phyloP scores from a whole-genome alignment of 805 yeast species.

The Yarrowia yakushimensis region DNA sequence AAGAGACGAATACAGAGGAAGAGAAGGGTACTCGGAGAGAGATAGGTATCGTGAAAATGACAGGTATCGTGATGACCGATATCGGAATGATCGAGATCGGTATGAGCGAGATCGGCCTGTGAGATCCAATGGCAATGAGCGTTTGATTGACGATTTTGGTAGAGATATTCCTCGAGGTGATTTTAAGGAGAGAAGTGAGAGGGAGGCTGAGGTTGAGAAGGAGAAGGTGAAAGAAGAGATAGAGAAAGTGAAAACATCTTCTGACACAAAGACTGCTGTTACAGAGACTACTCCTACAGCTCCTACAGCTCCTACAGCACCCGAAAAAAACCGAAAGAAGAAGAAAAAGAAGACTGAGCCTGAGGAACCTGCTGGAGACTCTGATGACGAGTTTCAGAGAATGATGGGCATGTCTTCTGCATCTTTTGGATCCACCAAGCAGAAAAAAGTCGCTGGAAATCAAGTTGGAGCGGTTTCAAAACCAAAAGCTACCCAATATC shows the following conservation, averaged over 20 bases:
- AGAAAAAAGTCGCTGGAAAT: conserved; percentile 41
- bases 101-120: neutral
- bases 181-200: neutral
- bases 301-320: too few species aligned
- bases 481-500: conserved; percentile 36
- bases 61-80: neutral
- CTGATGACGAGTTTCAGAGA: conserved; percentile 36
- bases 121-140: neutral
- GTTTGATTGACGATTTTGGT: conserved; percentile 1
- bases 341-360: neutral
- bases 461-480: conserved; percentile 39
- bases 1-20: neutral
- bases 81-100: neutral
- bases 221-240: too few species aligned
- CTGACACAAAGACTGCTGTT: neutral
- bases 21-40: neutral
- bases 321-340: neutral
- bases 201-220: neutral
- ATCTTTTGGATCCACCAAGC: conserved; percentile 43
- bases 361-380: conserved; percentile 1
- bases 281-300: too few species aligned
- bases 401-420: conserved; percentile 45
- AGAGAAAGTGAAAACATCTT: neutral
- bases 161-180: neutral
- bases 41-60: neutral